These are phyloP conservation scores for Laburnicola sp. DNA, from an alignment of 2,329 filamentous ascomycete species.

Conservation along the genomic window DNA sequence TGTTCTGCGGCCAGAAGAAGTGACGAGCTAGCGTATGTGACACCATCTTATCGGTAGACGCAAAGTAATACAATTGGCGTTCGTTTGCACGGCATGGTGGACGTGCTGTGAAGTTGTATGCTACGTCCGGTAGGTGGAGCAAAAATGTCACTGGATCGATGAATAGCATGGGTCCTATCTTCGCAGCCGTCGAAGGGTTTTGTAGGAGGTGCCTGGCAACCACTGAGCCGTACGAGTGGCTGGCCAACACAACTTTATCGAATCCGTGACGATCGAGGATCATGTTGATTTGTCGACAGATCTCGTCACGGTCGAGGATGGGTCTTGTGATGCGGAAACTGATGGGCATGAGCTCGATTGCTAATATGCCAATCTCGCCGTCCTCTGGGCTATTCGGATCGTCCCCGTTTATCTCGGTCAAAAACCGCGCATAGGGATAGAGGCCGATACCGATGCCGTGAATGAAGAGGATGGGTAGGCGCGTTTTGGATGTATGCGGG, in stretches of 20 bases:
- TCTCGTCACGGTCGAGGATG: conserved; percentile 56
- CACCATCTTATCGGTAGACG: conserved; percentile 67
- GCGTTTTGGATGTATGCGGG: conserved; percentile 62
- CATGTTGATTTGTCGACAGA: conserved; percentile 58
- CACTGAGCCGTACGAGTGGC: conserved; percentile 66
- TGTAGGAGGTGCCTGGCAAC: conserved; percentile 65
- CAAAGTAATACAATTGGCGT: conserved; percentile 72
- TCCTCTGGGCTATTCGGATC: conserved; percentile 34
- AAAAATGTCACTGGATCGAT: conserved; percentile 69
- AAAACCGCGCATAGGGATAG: conserved; percentile 62
- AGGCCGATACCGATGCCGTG: conserved; percentile 73
- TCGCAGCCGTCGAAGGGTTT: conserved; percentile 48
- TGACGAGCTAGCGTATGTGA: conserved; percentile 65
- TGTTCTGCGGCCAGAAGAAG: conserved; percentile 74
- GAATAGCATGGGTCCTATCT: conserved; percentile 56
- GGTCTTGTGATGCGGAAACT: conserved; percentile 63
- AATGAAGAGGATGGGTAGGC: conserved; percentile 66
- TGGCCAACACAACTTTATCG: conserved; percentile 62
- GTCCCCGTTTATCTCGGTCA: conserved; percentile 55
- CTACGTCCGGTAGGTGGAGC: conserved; percentile 69
- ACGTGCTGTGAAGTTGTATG: conserved; percentile 65
- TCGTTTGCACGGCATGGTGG: conserved; percentile 60
- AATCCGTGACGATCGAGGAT: conserved; percentile 63
- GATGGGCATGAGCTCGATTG: conserved; percentile 67
- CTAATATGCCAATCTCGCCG: conserved; percentile 64